Evolutionary conservation across 352 stramenopile genomes (phyloP).

Genomic region (Peronospora farinosa): DNA sequence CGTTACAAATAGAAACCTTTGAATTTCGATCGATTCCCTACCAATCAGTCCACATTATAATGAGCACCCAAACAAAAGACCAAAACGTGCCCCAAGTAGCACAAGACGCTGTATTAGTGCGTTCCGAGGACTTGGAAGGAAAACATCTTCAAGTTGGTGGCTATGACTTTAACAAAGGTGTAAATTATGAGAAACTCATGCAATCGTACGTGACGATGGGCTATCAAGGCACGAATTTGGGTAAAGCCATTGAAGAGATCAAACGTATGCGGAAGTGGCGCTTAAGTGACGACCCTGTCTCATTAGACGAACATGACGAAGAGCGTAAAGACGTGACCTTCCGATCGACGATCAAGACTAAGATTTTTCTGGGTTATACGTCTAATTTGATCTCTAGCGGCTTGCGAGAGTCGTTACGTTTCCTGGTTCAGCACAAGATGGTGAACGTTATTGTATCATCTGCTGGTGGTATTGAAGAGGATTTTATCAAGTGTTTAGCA

Average conservation of each 20-base stretch:
- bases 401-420: constrained; percentile 96
- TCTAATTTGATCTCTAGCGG: constrained; percentile 99
- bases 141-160: constrained; percentile 52
- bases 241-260: constrained; percentile 95
- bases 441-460: constrained; percentile 96
- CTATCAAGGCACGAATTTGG: constrained; percentile 96
- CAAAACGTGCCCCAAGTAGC: constrained; percentile 38
- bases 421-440: constrained; percentile 97
- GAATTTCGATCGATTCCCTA: not conserved
- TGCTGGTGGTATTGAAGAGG: constrained; percentile 91
- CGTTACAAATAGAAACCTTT: not conserved
- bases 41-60: constrained; percentile 1
- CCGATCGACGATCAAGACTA: constrained; percentile 87
- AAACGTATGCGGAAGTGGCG: constrained; percentile 98
- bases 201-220: constrained; percentile 81
- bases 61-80: constrained; percentile 18
- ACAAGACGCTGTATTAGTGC: constrained; percentile 68
- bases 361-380: constrained; percentile 99
- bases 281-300: constrained; percentile 90
- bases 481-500: constrained; percentile 99
- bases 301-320: constrained; percentile 91
- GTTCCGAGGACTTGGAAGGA: constrained; percentile 71
- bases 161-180: constrained; percentile 89
- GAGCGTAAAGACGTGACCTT: constrained; percentile 69
- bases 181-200: constrained; percentile 85